These are phyloP conservation scores for Inonotus obliquus DNA, from an alignment of 1,284 basidiomycete genomes.

Conservation along the genomic window DNA sequence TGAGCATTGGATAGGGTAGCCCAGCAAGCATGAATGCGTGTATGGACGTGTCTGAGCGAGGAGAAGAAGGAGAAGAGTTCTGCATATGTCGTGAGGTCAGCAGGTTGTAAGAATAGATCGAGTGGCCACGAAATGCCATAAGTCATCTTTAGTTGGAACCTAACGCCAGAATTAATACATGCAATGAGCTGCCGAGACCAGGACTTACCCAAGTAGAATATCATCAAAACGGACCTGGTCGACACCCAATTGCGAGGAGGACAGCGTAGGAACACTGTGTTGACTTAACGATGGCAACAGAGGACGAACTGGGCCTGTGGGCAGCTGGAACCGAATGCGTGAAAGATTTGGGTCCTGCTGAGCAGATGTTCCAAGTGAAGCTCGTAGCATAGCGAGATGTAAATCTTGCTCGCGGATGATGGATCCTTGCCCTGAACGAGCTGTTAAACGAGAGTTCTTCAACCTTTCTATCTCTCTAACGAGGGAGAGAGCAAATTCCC, in stretches of 20 bases:
- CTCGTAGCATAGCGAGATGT: slow-evolving; percentile 74
- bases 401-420: slow-evolving; percentile 87
- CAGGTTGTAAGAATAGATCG: slow-evolving; percentile 79
- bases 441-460: slow-evolving; percentile 68
- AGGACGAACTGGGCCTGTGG: slow-evolving; percentile 73
- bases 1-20: slow-evolving; percentile 78
- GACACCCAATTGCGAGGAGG: slow-evolving; percentile 27
- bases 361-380: slow-evolving; percentile 80
- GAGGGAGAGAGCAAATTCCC: slow-evolving; percentile 77
- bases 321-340: slow-evolving; percentile 67
- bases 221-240: slow-evolving; percentile 61
- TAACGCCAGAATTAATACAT: not conserved
- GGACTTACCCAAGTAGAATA: slow-evolving; percentile 56
- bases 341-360: slow-evolving; percentile 74
- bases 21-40: slow-evolving; percentile 78
- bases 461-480: slow-evolving; percentile 80
- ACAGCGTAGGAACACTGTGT: slow-evolving; percentile 30
- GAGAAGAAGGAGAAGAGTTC: slow-evolving; percentile 80
- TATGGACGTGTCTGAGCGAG: slow-evolving; percentile 79
- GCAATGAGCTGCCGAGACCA: not conserved
- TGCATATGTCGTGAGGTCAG: slow-evolving; percentile 72
- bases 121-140: slow-evolving; percentile 81
- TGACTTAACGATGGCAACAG: slow-evolving; percentile 63
- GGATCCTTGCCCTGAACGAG: slow-evolving; percentile 55
- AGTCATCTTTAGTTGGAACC: slow-evolving; percentile 59